Evolutionary conservation across 106 monocot genomes (phyloP), one percentile per base, ranked within the genome.

Genomic region (Dactylorhiza incarnata): DNA sequence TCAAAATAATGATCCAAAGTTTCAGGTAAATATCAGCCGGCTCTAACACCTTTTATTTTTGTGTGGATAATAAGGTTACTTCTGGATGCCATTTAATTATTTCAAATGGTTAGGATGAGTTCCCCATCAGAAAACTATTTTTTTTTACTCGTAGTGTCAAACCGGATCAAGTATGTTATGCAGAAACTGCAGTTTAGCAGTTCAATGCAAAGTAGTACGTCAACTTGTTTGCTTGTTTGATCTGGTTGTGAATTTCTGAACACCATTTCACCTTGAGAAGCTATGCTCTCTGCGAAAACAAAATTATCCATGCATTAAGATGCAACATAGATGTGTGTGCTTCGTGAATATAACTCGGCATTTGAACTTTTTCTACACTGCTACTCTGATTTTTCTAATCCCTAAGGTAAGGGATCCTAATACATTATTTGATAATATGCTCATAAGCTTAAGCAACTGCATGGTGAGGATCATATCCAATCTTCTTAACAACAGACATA

Each of bases 1-100:
- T 58, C 94, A 92, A 78, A 91, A 94, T 76, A 71, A 62, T 73
- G 89, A 99, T 54, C 99, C 99, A 77, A 99, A 99, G 75, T 94
- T 99, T 82, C 99, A 99, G 97, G 97, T 99, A 74, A 11, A 74
- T 69, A 19, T 44, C 22, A 5, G 45, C 22, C 2, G 14, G 45
- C 7, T 84, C 52, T 59, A 15, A 65, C 7, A 25, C 58, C 22
- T 19, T 25, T 48, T 54, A 49, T 15, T 69, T n/a, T 69, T 69
- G 13, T 69, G 45, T 65, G 26, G 24, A 29, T 4, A 11, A 26
- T 29, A 9, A 59, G 22, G 58, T 59, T 7, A 12, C 13, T 65
- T 65, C 4, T 65, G 5, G 26, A 7, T 69, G 69, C 2, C 17
- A 26, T 25, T 24, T 46, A 11, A 15, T 16, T 25, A 69, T 46